Evolutionary conservation across 179 eudicot genomes (phyloP), one percentile per base, ranked within the genome.

Genomic region (Vitellaria paradoxa): DNA sequence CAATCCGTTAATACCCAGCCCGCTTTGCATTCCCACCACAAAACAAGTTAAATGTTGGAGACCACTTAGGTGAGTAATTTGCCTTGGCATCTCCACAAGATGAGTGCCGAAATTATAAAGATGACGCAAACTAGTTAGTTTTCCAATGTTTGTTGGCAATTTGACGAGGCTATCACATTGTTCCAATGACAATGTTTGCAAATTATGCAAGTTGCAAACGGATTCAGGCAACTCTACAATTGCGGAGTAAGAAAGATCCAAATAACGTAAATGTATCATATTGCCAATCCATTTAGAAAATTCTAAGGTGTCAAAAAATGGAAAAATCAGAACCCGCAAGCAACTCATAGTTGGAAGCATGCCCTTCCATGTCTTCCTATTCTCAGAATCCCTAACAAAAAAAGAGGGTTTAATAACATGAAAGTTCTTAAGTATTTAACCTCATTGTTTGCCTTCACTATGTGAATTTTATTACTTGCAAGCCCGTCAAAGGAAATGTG

Each of bases 161-260:
- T 1, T 18, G 12, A 14, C 3, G 50, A 81, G 81, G 26, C 7
- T 0, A 5, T 7, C 24, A 40, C 82, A 79, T 8, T 53, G 17
- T 11, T 18, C 6, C 8, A 75, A 15, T 3, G 42, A 15, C 52
- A 79, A 21, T 17, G 82, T 82, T 37, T 75, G 74, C 23, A 82
- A 56, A 47, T 75, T 82, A 55, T 71, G 75, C 11, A 82, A 42
- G 23, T 11, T 50, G 10, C 79, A 40, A 5, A 75, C 59, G 24
- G 75, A 56, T 53, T 74, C 40, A 7, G 82, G 79, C 40, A 78
- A 59, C n/a, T 26, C 8, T 42, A 26, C 7, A 6, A 82, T 65
- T 7, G 10, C 1, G 5, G 80, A 63, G 3, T 18, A n/a, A n/a
- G 82, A 79, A 9, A 81, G 42, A 24, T 81, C 78, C 50, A 81